Base-by-base conservation (phyloP, 352 stramenopile genomes). In the Globisporangium iwayamae region DNA sequence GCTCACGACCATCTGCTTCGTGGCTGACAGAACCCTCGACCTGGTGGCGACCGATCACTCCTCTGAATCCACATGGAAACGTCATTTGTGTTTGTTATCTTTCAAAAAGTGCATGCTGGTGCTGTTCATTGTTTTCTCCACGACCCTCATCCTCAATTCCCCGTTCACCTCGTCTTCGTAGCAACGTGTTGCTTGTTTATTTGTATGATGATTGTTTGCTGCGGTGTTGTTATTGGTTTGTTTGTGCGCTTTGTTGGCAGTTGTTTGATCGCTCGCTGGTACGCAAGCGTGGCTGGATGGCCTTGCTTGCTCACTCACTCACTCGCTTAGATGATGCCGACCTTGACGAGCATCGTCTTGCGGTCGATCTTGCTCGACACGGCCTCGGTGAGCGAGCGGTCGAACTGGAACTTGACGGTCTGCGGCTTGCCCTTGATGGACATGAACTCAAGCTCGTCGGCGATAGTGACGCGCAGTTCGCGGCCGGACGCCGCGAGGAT, bases 1-100 rank as follows among this genome's bases (percentile, higher is more conserved):
- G 30, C 68, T 98, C 16, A 92, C 92, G 20, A 85, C 82, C 9
- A 72, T 98, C 65, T 90, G 90, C 38, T 83, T 98, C 43, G 78
- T 91, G 60, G 25, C 1, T 28, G 25, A 28, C 25, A 28, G 25
- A 28, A 28, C 25, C 25, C 25, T 28, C 25, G 25, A 28, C 25
- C 25, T 28, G 25, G 25, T 28, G 25, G 25, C 25, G 25, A 28
- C 25, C 25, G 39, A 46, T 1, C 16, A 46, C 25, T 28, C 25
- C 39, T n/a, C 11, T 16, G 39, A 46, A 13, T 30, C 45, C 8
- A 52, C 46, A 52, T 52, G 46, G 30, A 52, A 52, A 52, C 46
- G 46, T 52, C 46, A 52, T 52, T 30, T 52, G 46, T 30, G 25
- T n/a, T 25, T 28, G 46, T 52, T 52, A 52, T 52, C 20, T 25